Evolutionary conservation across 805 yeast genomes (phyloP).

Genomic region (Candida easanensis): DNA sequence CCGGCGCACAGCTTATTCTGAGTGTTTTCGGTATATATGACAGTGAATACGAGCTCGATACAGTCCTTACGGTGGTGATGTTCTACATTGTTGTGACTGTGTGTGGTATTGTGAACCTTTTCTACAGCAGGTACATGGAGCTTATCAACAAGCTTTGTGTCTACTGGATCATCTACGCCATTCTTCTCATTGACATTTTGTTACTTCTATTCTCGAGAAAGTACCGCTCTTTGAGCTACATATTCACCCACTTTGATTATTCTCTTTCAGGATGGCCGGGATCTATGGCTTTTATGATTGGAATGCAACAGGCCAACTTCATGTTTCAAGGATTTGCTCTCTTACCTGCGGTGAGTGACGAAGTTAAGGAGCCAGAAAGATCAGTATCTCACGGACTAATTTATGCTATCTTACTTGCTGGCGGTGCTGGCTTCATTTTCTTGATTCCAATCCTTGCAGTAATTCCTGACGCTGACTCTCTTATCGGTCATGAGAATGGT

Average conservation of each 20-base stretch:
- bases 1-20: slow-evolving; percentile 72
- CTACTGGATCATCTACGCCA: slow-evolving; percentile 74
- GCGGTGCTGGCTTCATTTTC: slow-evolving; percentile 68
- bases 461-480: slow-evolving; percentile 57
- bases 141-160: slow-evolving; percentile 64
- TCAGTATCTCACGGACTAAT: slow-evolving; percentile 74
- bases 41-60: slow-evolving; percentile 55
- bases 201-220: slow-evolving; percentile 53
- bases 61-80: slow-evolving; percentile 51
- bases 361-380: slow-evolving; percentile 70
- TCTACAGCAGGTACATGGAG: slow-evolving; percentile 58
- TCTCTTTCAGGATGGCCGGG: slow-evolving; percentile 75
- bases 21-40: slow-evolving; percentile 64
- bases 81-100: slow-evolving; percentile 54
- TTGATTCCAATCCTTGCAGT: slow-evolving; percentile 70
- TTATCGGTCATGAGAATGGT: slow-evolving; percentile 61
- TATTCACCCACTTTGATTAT: slow-evolving; percentile 67
- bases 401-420: slow-evolving; percentile 59
- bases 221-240: slow-evolving; percentile 56
- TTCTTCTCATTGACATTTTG: slow-evolving; percentile 61
- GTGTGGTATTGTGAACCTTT: slow-evolving; percentile 62
- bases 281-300: slow-evolving; percentile 68
- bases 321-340: slow-evolving; percentile 83
- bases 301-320: slow-evolving; percentile 74
- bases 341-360: slow-evolving; percentile 79